These are phyloP conservation scores for Staphylotrichum longicolle DNA, from an alignment of 495 filamentous ascomycete genomes.

Conservation along the genomic window DNA sequence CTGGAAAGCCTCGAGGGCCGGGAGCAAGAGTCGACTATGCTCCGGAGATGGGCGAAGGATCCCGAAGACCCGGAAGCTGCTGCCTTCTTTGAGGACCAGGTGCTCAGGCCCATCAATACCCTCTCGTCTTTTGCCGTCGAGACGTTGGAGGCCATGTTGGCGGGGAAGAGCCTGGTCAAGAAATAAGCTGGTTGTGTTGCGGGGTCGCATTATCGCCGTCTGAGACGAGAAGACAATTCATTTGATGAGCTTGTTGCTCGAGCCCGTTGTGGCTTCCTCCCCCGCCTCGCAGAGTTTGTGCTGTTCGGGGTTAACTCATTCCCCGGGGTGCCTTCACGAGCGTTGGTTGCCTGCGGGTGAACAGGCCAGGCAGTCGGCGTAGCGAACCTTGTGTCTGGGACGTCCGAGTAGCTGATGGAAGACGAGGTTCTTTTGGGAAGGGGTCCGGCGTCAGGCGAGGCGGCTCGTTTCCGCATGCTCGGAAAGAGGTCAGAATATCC, in stretches of 20 bases:
- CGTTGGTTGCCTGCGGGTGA: not conserved
- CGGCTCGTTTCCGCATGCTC: constrained; percentile 17
- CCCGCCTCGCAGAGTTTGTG: not conserved
- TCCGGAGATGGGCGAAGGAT: constrained; percentile 40
- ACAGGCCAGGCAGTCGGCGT: constrained; percentile 6
- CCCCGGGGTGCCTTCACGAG: not conserved
- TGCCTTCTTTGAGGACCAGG: constrained; percentile 38
- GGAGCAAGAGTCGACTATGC: constrained; percentile 33
- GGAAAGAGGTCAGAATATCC: constrained; percentile 2
- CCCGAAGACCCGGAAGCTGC: constrained; percentile 32
- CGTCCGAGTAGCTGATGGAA: constrained; percentile 13
- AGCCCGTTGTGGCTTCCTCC: not conserved
- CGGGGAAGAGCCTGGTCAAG: constrained; percentile 7
- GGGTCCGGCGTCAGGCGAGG: not conserved
- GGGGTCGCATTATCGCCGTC: not conserved
- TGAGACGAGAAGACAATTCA: not conserved
- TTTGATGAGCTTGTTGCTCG: not conserved
- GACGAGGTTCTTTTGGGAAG: constrained; percentile 17
- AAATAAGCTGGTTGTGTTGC: not conserved
- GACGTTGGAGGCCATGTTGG: constrained; percentile 38
- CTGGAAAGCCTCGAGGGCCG: constrained; percentile 39
- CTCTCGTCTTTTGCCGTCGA: constrained; percentile 39
- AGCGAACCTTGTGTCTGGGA: constrained; percentile 10
- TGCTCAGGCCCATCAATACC: constrained; percentile 36
- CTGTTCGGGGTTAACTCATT: not conserved